A percentile compares a stretch with the other conserved stretches of the same genome.
Conservation (phyloP, 2,329 filamentous ascomycete genomes). For the Diplodia scrobiculata region DNA sequence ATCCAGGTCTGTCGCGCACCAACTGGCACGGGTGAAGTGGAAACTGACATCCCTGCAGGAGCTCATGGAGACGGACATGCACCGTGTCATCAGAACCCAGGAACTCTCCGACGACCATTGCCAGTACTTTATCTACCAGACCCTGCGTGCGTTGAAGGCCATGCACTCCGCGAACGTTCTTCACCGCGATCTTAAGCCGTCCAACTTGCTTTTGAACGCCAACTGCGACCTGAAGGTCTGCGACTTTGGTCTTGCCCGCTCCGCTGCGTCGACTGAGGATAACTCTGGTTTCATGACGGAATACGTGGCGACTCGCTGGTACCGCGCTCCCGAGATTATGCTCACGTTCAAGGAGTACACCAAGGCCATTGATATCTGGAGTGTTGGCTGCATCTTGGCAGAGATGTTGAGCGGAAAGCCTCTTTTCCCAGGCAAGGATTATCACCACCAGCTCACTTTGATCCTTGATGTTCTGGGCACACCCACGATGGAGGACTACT, state of each 20-base stretch:
- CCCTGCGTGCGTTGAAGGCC: constrained; percentile 91
- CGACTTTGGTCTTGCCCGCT: constrained; percentile 94
- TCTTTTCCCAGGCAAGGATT: constrained; percentile 97
- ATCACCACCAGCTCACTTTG: constrained; percentile 95
- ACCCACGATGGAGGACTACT: constrained; percentile 99
- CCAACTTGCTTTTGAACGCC: constrained; percentile 93
- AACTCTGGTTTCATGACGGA: constrained; percentile 99
- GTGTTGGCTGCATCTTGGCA: constrained; percentile 93
- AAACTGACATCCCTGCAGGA: constrained; percentile 60
- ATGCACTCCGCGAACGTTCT: constrained; percentile 99
- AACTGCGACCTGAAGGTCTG: constrained; percentile 99
- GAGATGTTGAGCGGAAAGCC: constrained; percentile 99
- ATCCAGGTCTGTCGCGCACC: constrained; percentile 69
- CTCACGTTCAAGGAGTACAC: constrained; percentile 99
- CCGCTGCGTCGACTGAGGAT: constrained; percentile 94
- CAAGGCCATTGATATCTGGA: constrained; percentile 99
- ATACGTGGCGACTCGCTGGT: constrained; percentile 99
- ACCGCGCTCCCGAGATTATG: constrained; percentile 99
- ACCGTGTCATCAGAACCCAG: constrained; percentile 96
- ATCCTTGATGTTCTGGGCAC: constrained; percentile 97
- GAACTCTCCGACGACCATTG: constrained; percentile 98
- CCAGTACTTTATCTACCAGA: constrained; percentile 99
- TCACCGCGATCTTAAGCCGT: constrained; percentile 95
- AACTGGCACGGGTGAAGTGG: not conserved
- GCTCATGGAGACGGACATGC: constrained; percentile 99